Evolutionary conservation across 177 flowering plant genomes (phyloP).

Genomic region (Tripterygium wilfordii): DNA sequence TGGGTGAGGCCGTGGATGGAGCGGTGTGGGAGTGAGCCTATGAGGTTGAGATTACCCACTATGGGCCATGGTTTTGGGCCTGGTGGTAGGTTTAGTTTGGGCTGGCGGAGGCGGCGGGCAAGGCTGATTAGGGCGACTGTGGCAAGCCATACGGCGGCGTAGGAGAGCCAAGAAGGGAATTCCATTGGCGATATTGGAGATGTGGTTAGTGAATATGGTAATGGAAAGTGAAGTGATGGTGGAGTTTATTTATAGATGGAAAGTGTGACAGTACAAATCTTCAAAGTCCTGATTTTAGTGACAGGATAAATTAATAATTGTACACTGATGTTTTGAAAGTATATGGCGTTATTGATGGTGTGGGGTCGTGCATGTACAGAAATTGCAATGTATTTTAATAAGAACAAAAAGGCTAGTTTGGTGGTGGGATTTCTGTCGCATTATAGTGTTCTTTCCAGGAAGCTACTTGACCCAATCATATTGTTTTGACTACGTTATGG

Average conservation of each 20-base stretch:
- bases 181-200: neutral
- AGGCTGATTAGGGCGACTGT: conserved; percentile 34
- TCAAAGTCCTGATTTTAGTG: no score
- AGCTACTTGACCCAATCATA: no score
- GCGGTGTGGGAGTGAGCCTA: conserved; percentile 81
- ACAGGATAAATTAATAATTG: no score
- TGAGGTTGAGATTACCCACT: conserved; percentile 79
- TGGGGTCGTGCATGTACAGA: no score
- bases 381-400: no score
- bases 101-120: conserved; percentile 27
- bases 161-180: conserved; percentile 20
- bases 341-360: no score
- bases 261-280: neutral
- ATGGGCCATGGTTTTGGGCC: conserved; percentile 91
- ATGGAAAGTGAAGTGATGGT: neutral
- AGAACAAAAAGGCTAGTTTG: no score
- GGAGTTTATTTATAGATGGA: conserved; percentile 2
- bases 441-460: no score
- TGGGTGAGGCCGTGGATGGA: conserved; percentile 60
- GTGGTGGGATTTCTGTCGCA: no score
- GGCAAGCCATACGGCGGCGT: conserved; percentile 27
- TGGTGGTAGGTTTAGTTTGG: conserved; percentile 52
- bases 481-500: no score
- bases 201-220: neutral
- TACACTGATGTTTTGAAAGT: no score